Conservation (phyloP, 306 rosid genomes). For the Cucurbita maxima region DNA sequence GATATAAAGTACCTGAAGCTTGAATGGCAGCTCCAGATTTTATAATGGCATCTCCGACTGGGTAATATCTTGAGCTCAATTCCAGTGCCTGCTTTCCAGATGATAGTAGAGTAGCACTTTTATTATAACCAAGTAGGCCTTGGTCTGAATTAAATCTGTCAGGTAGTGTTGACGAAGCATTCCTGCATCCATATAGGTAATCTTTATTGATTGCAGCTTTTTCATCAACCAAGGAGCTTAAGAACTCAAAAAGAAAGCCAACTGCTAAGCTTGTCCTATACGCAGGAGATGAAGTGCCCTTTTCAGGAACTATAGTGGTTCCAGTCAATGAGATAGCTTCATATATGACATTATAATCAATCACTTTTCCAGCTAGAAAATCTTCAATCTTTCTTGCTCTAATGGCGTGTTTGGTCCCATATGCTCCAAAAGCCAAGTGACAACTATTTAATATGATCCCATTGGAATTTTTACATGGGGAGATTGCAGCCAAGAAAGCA, state of each 20-base stretch:
- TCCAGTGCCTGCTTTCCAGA: slow-evolving; percentile 51
- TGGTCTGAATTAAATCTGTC: slow-evolving; percentile 15
- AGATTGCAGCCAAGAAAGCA: slow-evolving; percentile 60
- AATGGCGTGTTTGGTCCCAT: slow-evolving; percentile 55
- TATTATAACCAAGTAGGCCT: slow-evolving; percentile 11
- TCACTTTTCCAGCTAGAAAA: slow-evolving; percentile 40
- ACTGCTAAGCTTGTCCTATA: slow-evolving; percentile 64
- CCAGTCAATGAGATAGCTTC: slow-evolving; percentile 42
- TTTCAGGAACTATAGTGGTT: slow-evolving; percentile 35
- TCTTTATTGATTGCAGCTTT: slow-evolving; percentile 11
- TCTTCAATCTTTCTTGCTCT: slow-evolving; percentile 62
- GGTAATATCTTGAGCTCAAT: slow-evolving; percentile 28
- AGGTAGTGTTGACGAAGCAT: not conserved
- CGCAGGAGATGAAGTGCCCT: slow-evolving; percentile 35
- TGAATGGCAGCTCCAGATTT: slow-evolving; percentile 68
- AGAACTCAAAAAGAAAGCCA: slow-evolving; percentile 59
- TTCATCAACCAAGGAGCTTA: slow-evolving; percentile 33
- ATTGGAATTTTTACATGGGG: slow-evolving; percentile 29
- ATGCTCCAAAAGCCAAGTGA: slow-evolving; percentile 60
- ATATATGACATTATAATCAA: slow-evolving; percentile 32
- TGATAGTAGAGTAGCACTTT: slow-evolving; percentile 23
- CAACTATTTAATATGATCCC: slow-evolving; percentile 33
- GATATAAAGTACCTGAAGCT: slow-evolving; percentile 61
- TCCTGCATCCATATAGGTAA: slow-evolving; percentile 9
- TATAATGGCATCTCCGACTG: slow-evolving; percentile 51